These are phyloP conservation scores for Lentinula guzmanii DNA, from an alignment of 768 basidiomycete species.

Conservation along the genomic window DNA sequence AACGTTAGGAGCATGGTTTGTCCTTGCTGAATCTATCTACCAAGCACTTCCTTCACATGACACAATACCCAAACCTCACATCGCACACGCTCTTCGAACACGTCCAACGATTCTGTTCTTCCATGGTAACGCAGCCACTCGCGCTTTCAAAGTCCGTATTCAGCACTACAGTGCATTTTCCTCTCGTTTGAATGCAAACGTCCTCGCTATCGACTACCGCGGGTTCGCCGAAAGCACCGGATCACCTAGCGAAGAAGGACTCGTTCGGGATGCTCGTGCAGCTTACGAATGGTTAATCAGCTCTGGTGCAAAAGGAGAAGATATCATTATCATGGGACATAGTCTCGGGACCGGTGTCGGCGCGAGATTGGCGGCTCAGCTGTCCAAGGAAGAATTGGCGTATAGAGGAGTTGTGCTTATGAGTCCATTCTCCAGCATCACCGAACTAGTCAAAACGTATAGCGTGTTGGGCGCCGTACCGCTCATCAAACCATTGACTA, in stretches of 20 bases:
- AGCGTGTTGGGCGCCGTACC: conserved; percentile 62
- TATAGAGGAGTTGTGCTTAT: conserved; percentile 46
- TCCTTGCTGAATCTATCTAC: conserved; percentile 64
- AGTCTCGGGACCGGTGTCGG: conserved; percentile 85
- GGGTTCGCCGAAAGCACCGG: conserved; percentile 89
- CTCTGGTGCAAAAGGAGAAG: conserved; percentile 48
- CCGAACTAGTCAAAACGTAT: conserved; percentile 62
- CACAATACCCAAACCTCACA: conserved; percentile 29
- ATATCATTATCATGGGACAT: conserved; percentile 77
- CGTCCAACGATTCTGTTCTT: conserved; percentile 84
- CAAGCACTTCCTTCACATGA: conserved; percentile 37
- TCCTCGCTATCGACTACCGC: conserved; percentile 86
- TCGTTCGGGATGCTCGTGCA: conserved; percentile 65
- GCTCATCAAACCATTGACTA: conserved; percentile 61
- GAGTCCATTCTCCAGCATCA: conserved; percentile 53
- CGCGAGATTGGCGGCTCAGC: conserved; percentile 39
- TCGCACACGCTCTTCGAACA: conserved; percentile 47
- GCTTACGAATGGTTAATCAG: conserved; percentile 75
- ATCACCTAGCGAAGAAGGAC: conserved; percentile 67
- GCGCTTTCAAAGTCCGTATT: conserved; percentile 65
- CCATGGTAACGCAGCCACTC: conserved; percentile 85
- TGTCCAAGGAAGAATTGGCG: conserved; percentile 35
- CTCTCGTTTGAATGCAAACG: conserved; percentile 62
- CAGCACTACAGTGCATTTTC: conserved; percentile 62
- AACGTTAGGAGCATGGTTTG: conserved; percentile 81